These are phyloP conservation scores for Sporisorium exsertum DNA, from an alignment of 1,284 basidiomycete species.

Conservation along the genomic window DNA sequence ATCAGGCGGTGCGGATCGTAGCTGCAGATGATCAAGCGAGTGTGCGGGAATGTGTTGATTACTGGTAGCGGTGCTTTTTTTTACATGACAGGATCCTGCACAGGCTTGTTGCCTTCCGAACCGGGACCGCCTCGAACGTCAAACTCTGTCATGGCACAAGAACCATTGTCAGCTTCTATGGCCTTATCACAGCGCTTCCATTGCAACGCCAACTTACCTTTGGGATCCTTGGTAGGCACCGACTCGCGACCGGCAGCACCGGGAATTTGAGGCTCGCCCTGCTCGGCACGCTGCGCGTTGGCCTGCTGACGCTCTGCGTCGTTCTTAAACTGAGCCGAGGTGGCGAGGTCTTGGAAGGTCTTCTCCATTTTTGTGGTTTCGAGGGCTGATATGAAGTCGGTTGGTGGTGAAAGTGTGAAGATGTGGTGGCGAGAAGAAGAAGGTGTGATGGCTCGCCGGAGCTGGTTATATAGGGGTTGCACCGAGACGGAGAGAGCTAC, in stretches of 20 bases:
- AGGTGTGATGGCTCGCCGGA: not conserved
- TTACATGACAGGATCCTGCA: slow-evolving; percentile 55
- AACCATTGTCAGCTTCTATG: not conserved
- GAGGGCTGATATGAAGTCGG: not conserved
- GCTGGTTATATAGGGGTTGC: not conserved
- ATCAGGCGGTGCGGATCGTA: not conserved
- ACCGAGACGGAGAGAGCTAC: not conserved
- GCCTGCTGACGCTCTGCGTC: slow-evolving; percentile 46
- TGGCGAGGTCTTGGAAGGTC: slow-evolving; percentile 51
- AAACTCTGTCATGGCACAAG: slow-evolving; percentile 35
- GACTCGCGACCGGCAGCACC: slow-evolving; percentile 49
- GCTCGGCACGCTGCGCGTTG: slow-evolving; percentile 42
- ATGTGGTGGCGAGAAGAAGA: not conserved
- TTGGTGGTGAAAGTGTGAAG: not conserved
- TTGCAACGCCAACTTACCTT: slow-evolving; percentile 25
- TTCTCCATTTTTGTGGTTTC: slow-evolving; percentile 39
- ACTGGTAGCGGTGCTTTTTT: not conserved
- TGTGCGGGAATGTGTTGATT: not conserved
- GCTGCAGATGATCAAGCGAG: not conserved
- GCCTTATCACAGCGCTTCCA: no score
- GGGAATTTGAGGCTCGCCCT: slow-evolving; percentile 51
- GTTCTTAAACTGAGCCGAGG: slow-evolving; percentile 14
- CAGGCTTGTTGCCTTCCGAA: slow-evolving; percentile 46
- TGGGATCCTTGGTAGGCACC: slow-evolving; percentile 52
- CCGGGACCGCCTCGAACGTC: slow-evolving; percentile 55